A percentile compares a stretch with the other conserved stretches of the same genome.
Conservation (phyloP, 75 land plant species). For the Picea glauca region DNA sequence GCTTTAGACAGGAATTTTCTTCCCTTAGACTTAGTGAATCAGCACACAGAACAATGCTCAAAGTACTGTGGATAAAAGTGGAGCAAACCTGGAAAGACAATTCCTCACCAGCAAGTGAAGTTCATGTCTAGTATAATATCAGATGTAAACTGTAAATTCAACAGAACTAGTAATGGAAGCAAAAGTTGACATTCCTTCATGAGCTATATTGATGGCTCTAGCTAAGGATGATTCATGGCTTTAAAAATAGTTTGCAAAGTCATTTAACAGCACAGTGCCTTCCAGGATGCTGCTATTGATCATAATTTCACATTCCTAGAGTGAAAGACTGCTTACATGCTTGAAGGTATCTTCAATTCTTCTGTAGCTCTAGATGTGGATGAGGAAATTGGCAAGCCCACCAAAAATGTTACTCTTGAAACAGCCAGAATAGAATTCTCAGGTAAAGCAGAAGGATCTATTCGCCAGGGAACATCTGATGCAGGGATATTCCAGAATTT, state of each 20-base stretch:
- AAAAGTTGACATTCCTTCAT: background rate
- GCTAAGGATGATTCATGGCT: background rate
- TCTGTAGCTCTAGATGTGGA: background rate
- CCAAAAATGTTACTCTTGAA: constrained; percentile 10
- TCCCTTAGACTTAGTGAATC: background rate
- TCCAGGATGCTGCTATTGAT: background rate
- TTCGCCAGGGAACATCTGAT: background rate
- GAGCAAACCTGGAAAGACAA: background rate
- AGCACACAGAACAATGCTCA: background rate
- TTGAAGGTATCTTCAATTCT: constrained; percentile 1
- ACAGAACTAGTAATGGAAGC: background rate
- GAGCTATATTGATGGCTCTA: background rate
- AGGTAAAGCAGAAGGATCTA: constrained; percentile 5
- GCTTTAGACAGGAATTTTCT: background rate
- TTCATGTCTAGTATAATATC: background rate
- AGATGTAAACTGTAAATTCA: background rate
- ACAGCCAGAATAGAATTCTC: background rate
- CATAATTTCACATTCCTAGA: background rate
- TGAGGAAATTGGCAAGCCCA: background rate
- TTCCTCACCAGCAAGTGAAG: background rate
- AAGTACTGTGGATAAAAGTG: background rate
- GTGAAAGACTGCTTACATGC: background rate
- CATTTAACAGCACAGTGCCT: background rate
- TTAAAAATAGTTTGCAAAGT: background rate
- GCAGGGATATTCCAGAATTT: constrained; percentile 6